These are phyloP conservation scores for Phytomonas francai DNA, from an alignment of 208 protist genomes.

Conservation along the genomic window DNA sequence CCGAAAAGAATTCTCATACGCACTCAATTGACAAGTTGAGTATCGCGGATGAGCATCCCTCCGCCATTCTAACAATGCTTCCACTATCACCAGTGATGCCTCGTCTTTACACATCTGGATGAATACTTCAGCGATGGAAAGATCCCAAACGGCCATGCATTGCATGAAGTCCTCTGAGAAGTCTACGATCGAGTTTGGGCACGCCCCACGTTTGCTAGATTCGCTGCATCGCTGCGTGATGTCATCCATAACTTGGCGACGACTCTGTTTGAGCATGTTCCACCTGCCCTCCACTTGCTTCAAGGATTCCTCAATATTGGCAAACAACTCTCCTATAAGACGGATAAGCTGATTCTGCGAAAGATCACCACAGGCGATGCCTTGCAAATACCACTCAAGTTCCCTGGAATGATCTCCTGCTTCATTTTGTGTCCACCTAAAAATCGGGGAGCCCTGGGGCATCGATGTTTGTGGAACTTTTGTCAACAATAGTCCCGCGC, in stretches of 20 bases:
- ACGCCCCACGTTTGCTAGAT: neutral
- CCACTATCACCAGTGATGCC: neutral
- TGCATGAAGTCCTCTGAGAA: neutral
- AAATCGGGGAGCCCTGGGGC: neutral
- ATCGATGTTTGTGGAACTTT: neutral
- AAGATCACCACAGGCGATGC: neutral
- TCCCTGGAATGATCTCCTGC: neutral
- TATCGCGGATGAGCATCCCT: neutral
- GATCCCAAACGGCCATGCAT: neutral
- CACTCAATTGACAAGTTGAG: neutral
- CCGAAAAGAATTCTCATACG: neutral
- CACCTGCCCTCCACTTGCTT: neutral
- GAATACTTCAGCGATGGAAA: neutral
- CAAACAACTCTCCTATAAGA: neutral
- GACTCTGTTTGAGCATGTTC: neutral
- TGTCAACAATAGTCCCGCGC: neutral
- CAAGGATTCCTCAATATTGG: neutral
- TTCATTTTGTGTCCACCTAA: neutral
- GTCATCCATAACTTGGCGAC: neutral
- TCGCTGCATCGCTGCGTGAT: neutral
- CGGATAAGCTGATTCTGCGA: neutral
- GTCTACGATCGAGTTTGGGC: neutral
- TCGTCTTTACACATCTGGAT: conserved; percentile 2
- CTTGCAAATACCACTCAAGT: neutral
- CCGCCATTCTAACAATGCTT: neutral